A percentile compares a stretch with the other conserved stretches of the same genome.
These are phyloP conservation scores for Verbascum thapsus DNA, from an alignment of 257 asterid genomes.

Conservation along the genomic window DNA sequence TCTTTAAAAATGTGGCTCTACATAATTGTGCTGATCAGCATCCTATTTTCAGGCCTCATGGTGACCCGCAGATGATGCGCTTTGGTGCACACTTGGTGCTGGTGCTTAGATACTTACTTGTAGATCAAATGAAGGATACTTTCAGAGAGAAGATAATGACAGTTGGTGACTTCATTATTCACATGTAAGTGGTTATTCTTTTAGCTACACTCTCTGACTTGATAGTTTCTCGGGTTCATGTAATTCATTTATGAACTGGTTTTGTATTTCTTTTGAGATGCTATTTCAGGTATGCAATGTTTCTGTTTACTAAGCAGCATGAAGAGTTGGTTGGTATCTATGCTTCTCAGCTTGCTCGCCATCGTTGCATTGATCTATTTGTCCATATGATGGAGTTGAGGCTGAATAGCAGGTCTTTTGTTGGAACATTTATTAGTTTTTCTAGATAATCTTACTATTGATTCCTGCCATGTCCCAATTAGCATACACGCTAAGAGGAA, in stretches of 20 bases:
- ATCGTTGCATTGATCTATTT: slow-evolving; percentile 95
- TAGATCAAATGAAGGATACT: slow-evolving; percentile 76
- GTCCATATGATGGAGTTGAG: slow-evolving; percentile 99
- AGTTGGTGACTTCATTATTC: slow-evolving; percentile 90
- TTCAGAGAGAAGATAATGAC: slow-evolving; percentile 85
- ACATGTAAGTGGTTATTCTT: slow-evolving; percentile 64
- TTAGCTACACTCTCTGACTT: slow-evolving; percentile 15
- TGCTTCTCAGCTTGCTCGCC: slow-evolving; percentile 94
- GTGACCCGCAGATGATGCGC: slow-evolving; percentile 99
- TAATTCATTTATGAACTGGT: slow-evolving; percentile 12
- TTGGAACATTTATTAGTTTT: slow-evolving; percentile 8
- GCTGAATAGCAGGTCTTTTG: slow-evolving; percentile 85
- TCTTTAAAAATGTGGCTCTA: slow-evolving; percentile 14
- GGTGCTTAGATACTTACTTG: slow-evolving; percentile 82
- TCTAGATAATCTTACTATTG: too few relatives aligned
- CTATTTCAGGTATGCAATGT: slow-evolving; percentile 88
- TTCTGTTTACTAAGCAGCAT: slow-evolving; percentile 80
- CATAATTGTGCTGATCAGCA: slow-evolving; percentile 28
- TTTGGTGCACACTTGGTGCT: slow-evolving; percentile 98
- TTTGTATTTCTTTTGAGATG: slow-evolving; percentile 20
- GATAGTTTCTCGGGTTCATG: slow-evolving; percentile 23
- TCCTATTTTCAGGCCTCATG: slow-evolving; percentile 80
- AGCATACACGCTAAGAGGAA: slow-evolving; percentile 17
- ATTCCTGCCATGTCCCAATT: slow-evolving; percentile 4
- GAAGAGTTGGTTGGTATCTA: slow-evolving; percentile 96